phyloP scores from a whole-genome alignment of 139 green algal species.

The Chlorokybus atmophyticus region DNA sequence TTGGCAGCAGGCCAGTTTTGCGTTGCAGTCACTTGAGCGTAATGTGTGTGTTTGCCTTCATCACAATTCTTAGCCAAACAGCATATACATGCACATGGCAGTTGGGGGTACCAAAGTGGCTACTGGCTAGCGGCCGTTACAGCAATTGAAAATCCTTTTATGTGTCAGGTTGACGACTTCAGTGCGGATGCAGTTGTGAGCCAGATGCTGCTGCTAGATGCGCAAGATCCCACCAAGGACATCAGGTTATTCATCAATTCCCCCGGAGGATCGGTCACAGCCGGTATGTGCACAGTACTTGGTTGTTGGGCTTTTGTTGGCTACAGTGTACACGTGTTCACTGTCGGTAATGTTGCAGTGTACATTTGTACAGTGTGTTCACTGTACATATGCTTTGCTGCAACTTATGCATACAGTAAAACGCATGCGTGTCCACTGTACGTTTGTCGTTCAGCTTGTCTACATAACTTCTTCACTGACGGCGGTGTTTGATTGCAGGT shows the following conservation, averaged over 20 bases:
- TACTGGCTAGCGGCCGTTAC: neutral
- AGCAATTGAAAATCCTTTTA: neutral
- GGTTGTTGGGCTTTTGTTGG: conserved; percentile 1
- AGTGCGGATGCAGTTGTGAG: conserved; percentile 84
- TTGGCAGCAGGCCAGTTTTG: too few species aligned
- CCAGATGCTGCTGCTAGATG: conserved; percentile 93
- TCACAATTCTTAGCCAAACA: too few species aligned
- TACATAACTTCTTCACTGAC: neutral
- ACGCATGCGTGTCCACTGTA: neutral
- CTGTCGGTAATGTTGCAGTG: neutral
- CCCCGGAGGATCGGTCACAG: conserved; percentile 89
- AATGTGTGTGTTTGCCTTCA: conserved; percentile 26
- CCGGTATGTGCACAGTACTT: conserved; percentile 60
- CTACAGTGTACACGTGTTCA: neutral
- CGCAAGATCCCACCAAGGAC: conserved; percentile 83
- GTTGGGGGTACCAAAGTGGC: neutral
- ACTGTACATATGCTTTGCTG: neutral
- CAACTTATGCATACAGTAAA: neutral
- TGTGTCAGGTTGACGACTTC: conserved; percentile 84
- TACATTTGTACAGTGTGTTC: neutral
- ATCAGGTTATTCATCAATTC: conserved; percentile 99
- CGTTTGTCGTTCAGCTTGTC: neutral
- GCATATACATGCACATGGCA: too few species aligned
- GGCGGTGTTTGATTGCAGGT: neutral
- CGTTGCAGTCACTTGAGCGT: too few species aligned